These are phyloP conservation scores for Penicillium longicatenatum DNA, from an alignment of 495 filamentous ascomycete species.

Conservation along the genomic window DNA sequence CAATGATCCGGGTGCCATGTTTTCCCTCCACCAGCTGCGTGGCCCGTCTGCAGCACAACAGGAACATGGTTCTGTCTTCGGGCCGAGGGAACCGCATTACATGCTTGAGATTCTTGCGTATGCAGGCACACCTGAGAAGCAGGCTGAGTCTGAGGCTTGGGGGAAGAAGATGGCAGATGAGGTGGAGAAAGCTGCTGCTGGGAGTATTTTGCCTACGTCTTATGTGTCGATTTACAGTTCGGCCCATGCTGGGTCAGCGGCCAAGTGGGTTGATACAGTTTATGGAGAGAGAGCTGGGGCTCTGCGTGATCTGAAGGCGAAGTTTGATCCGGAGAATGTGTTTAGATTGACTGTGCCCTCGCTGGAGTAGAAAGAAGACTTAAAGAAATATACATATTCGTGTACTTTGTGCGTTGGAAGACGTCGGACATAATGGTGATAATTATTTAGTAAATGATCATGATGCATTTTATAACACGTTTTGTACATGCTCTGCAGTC, in stretches of 20 bases:
- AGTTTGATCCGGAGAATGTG: slow-evolving; percentile 33
- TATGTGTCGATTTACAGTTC: slow-evolving; percentile 33
- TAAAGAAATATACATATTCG: too few relatives aligned
- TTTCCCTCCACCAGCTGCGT: slow-evolving; percentile 37
- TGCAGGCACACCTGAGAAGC: background rate
- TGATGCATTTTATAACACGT: too few relatives aligned
- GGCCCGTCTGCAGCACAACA: slow-evolving; percentile 15
- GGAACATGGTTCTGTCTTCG: slow-evolving; percentile 30
- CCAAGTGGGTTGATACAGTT: slow-evolving; percentile 14
- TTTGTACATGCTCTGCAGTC: too few relatives aligned
- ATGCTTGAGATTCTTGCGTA: slow-evolving; percentile 38
- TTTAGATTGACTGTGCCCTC: slow-evolving; percentile 31
- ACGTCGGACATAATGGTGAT: too few relatives aligned
- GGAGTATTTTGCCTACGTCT: slow-evolving; percentile 27
- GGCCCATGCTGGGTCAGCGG: slow-evolving; percentile 1
- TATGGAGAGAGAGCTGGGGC: slow-evolving; percentile 25
- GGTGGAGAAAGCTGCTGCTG: slow-evolving; percentile 10
- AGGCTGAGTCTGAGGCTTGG: slow-evolving; percentile 26
- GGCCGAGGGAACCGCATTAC: slow-evolving; percentile 35
- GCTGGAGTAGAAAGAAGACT: slow-evolving; percentile 13
- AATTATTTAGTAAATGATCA: too few relatives aligned
- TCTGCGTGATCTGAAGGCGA: slow-evolving; percentile 30
- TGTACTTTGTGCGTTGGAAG: too few relatives aligned
- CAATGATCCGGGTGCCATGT: slow-evolving; percentile 19
- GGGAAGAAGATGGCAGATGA: slow-evolving; percentile 18